Evolutionary conservation across 306 rosid genomes (phyloP), one percentile per base, ranked within the genome.

Genomic region (Pueraria montana): DNA sequence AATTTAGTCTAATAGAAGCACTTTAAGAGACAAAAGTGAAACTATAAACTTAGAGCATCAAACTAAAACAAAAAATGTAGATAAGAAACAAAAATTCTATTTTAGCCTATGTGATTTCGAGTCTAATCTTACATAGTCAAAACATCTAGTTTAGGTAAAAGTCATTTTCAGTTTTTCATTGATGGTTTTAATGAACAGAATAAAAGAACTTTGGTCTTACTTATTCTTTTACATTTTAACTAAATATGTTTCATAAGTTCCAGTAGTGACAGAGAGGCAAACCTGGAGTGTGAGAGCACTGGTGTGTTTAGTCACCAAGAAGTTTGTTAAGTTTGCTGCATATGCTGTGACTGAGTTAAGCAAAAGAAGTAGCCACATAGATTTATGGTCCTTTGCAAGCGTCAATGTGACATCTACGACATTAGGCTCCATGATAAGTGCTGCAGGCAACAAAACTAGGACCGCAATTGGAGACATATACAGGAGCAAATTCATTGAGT

Each of bases 231-330:
- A 34, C 21, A 27, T 42, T 42, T 32, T 34, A 32, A 55, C 65
- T 32, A 42, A 40, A 13, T 32, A 45, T 18, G 50, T 45, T 61
- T 32, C 80, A 50, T 4, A 59, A 83, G 59, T 61, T 70, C 7
- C 32, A 64, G 77, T 23, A 83, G 58, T 16, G 63, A 46, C 2
- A 53, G 24, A 74, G 61, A 14, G 76, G 73, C 85, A 34, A 91
- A 96, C 99, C 97, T 96, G 99, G 76, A 96, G 98, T 30, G 98
- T 96, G 20, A 94, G 86, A 40, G 99, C 95, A 74, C 99, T 96
- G 32, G 99, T 96, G 84, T 96, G 93, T 84, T 96, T 94, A n/a
- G 98, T 96, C 74, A 96, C 99, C 94, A 96, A 88, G 92, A 96
- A 94, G 89, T 96, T 96, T 83, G 95, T 83, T 87, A 96, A 79